Evolutionary conservation across 306 rosid species (phyloP), one percentile per base, ranked within the genome.

Genomic region (Inga laurina): DNA sequence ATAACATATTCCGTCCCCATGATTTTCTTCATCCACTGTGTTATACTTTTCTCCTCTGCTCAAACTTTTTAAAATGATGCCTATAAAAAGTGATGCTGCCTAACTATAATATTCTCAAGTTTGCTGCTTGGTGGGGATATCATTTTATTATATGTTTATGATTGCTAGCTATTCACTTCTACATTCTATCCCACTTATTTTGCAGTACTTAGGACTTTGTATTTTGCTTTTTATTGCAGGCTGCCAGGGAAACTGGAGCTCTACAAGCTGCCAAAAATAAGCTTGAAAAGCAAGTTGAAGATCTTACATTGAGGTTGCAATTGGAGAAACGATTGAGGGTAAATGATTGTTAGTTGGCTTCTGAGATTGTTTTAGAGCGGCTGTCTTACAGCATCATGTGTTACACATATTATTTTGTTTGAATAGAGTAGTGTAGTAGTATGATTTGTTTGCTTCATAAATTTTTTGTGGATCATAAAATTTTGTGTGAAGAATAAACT

Each of bases 201-300:
- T 72, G 71, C 64, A 68, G 34, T 30, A 45, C 51, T 67, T 74
- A 34, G 75, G 45, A 16, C 37, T 34, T 68, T 21, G 37, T 56
- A 21, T 78, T 68, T 49, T 54, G 37, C 65, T 79, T 51, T 52
- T 77, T 34, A 52, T 64, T 76, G 71, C 91, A 97, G 99, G 97
- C 99, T 89, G 98, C 99, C 74, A 94, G 90, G 86, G 99, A 97
- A 89, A 97, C 99, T 27, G 99, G 99, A 68, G 99, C 99, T 78
- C 98, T 97, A 72, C 99, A 97, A 91, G 99, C 99, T 80, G 99
- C 99, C 82, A 97, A 97, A 90, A 97, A 97, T 88, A 97, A 97
- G 92, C 89, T 97, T 83, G 99, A 97, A 88, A 97, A 97, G 84
- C 99, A 97, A 87, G 99, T 97, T 75, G 99, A 97, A 82, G 99